These are phyloP conservation scores for Hypoxylon sp. DNA, from an alignment of 2,329 filamentous ascomycete genomes.

Conservation along the genomic window DNA sequence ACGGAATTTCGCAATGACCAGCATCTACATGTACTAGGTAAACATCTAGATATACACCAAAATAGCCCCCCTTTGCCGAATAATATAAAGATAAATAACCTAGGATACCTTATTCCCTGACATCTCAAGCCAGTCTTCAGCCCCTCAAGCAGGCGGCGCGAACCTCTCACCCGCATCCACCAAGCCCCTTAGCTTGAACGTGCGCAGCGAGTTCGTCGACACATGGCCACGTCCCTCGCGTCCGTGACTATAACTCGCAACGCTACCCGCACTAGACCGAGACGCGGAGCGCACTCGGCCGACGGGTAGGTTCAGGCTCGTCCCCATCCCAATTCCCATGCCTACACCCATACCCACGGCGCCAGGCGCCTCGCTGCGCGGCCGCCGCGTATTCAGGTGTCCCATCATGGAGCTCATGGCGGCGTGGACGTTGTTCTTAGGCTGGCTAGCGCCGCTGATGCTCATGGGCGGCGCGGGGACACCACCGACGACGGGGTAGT, in stretches of 20 bases:
- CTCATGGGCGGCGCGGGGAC: conserved; percentile 54
- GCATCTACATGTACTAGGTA: conserved; percentile 26
- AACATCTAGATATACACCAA: not conserved
- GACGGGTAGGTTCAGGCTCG: not conserved
- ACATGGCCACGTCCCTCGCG: conserved; percentile 27
- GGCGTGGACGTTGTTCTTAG: conserved; percentile 35
- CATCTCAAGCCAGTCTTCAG: not conserved
- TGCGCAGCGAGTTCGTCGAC: conserved; percentile 49
- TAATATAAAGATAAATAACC: not conserved
- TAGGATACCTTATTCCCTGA: not conserved
- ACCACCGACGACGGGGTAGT: conserved; percentile 44
- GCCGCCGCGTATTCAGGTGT: conserved; percentile 55
- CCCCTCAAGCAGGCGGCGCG: conserved; percentile 42
- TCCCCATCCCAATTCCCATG: not conserved
- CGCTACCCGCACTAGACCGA: conserved; percentile 29
- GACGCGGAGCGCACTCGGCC: conserved; percentile 30
- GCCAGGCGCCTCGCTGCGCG: conserved; percentile 42
- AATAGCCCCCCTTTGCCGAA: not conserved
- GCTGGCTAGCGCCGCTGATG: conserved; percentile 13
- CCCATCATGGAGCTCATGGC: conserved; percentile 55
- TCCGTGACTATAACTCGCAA: conserved; percentile 7
- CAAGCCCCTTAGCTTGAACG: conserved; percentile 48
- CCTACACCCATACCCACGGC: conserved; percentile 21
- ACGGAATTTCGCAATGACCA: conserved; percentile 27
- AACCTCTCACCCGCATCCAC: conserved; percentile 46